A percentile compares a stretch with the other conserved stretches of the same genome.
Evolutionary conservation across 176 grass and related monocot genomes (phyloP).

Genomic region (Hyparrhenia diplandra): DNA sequence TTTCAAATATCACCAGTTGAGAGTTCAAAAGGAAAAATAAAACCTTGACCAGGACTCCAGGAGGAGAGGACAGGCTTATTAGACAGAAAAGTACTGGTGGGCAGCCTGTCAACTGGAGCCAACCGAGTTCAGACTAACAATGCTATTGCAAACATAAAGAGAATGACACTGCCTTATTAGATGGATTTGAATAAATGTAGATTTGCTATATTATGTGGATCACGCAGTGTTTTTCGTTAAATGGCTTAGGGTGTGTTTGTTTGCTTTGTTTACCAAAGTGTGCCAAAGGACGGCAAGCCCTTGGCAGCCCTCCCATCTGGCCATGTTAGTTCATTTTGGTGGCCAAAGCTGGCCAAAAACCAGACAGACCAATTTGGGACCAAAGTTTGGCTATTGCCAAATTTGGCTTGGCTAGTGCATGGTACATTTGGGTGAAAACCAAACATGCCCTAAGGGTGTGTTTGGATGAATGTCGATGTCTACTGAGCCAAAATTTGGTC

Average conservation of each 20-base stretch:
- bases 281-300: not conserved
- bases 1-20: not conserved
- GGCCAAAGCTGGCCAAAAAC: not conserved
- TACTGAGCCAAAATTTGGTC: no score
- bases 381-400: not conserved
- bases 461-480: no score
- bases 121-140: not conserved
- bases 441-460: not conserved
- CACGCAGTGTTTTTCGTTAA: not conserved
- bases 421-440: not conserved
- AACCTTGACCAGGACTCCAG: no score
- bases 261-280: not conserved
- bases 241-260: not conserved
- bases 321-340: no score
- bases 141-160: not conserved
- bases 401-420: not conserved
- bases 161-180: not conserved
- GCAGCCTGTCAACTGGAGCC: not conserved
- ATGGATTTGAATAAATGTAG: not conserved
- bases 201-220: not conserved
- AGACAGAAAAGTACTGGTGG: not conserved
- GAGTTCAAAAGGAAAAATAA: not conserved
- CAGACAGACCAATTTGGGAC: not conserved
- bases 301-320: not conserved
- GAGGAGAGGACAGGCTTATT: not conserved